Evolutionary conservation across 805 yeast genomes (phyloP), one percentile per base, ranked within the genome.

Genomic region (Hanseniaspora mollemarum): DNA sequence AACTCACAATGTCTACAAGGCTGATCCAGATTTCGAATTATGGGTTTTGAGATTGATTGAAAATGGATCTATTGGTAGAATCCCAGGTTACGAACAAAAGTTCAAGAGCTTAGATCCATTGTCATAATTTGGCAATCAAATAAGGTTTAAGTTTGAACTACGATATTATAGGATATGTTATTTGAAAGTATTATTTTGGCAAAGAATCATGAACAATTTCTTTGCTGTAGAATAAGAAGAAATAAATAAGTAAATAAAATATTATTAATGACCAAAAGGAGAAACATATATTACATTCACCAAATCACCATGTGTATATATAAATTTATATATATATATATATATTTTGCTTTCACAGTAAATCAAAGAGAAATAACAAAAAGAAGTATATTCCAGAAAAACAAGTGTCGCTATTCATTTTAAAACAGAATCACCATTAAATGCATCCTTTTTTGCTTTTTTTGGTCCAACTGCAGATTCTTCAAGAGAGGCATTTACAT

Each of bases 81-180:
- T 88, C 61, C 97, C 97, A 63, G 95, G 96, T 63, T 92, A 92
- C 81, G 81, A 84, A 73, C 97, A 92, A 73, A 92, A 88, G 81
- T 92, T 92, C 70, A 97, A 97, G 71, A 86, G 84, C 69, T 79
- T 90, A 72, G 87, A 90, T 64, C 87, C 87, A 69, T 92, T 90
- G 96, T 72, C 49, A 29, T 45, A 45, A 45, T 45, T 37, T 37
- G n/a, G 7, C 60, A 55, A 31, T 7, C 21, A 29, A 6, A 16
- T 28, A 28, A 12, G 12, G 8, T 26, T 21, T n/a, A 15, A 21
- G 12, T 22, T 45, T 28, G 8, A 28, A 28, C 10, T 9, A 28
- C 12, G 12, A 28, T 28, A 33, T 19, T 13, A 35, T 32, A 44
- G 25, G 25, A 37, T n/a, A 32, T 32, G 15, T 32, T 32, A n/a